These are phyloP conservation scores for Candida coquimbonensis DNA, from an alignment of 805 yeast species.

Conservation along the genomic window DNA sequence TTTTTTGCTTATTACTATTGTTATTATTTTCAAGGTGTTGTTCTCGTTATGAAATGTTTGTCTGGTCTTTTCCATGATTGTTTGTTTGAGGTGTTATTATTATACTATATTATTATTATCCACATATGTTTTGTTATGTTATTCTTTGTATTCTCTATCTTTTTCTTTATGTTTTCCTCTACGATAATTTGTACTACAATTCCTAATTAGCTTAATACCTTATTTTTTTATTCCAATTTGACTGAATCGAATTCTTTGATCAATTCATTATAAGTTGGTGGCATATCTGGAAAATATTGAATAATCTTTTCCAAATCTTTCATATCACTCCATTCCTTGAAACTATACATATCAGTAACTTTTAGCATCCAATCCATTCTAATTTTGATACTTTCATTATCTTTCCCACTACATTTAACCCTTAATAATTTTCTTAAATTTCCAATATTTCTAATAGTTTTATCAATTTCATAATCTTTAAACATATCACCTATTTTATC, in stretches of 20 bases:
- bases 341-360: slow-evolving; percentile 52
- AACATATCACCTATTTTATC: slow-evolving; percentile 41
- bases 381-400: slow-evolving; percentile 39
- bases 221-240: too few relatives aligned
- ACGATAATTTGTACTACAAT: too few relatives aligned
- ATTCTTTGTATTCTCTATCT: background rate
- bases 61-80: background rate
- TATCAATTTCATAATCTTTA: slow-evolving; percentile 36
- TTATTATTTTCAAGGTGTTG: background rate
- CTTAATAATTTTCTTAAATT: slow-evolving; percentile 45
- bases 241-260: background rate
- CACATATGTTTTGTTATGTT: background rate
- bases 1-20: background rate
- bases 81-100: background rate
- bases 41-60: background rate
- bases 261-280: slow-evolving; percentile 27
- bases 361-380: slow-evolving; percentile 69
- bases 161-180: too few relatives aligned
- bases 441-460: slow-evolving; percentile 57
- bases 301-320: slow-evolving; percentile 32
- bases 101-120: background rate
- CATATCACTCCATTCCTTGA: slow-evolving; percentile 53
- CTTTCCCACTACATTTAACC: slow-evolving; percentile 37
- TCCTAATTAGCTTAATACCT: too few relatives aligned
- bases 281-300: slow-evolving; percentile 42